phyloP scores from a whole-genome alignment of 805 yeast species.

The Yarrowia sp. region DNA sequence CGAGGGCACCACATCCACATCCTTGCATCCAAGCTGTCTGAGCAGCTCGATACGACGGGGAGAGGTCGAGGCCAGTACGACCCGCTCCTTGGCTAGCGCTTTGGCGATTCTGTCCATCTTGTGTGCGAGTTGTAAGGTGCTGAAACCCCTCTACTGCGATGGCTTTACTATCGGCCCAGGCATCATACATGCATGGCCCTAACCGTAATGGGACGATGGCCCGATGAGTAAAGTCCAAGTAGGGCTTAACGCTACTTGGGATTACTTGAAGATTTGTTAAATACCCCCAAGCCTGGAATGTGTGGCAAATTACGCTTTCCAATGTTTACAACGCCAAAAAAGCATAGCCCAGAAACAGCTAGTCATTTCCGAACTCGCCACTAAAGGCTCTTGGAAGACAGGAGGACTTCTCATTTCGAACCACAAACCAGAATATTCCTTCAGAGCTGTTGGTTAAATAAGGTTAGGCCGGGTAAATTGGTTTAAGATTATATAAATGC shows the following conservation, averaged over 20 bases:
- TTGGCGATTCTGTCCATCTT: slow-evolving; percentile 8
- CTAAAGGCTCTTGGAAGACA: no score
- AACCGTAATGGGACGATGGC: background rate
- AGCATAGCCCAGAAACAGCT: no score
- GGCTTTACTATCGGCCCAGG: background rate
- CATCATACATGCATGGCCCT: slow-evolving; percentile 7
- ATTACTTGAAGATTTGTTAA: background rate
- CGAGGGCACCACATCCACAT: slow-evolving; percentile 53
- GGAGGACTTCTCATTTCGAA: no score
- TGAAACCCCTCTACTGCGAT: background rate
- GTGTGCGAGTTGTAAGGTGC: background rate
- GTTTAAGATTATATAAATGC: background rate
- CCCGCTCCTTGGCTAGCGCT: slow-evolving; percentile 32
- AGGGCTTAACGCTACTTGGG: background rate
- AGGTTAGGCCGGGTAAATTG: background rate
- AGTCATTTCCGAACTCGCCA: no score
- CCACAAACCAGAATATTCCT: background rate
- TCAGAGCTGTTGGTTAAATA: background rate
- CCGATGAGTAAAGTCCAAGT: background rate
- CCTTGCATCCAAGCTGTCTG: slow-evolving; percentile 43
- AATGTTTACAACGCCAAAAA: background rate
- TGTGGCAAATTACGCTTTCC: background rate
- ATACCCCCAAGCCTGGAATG: background rate
- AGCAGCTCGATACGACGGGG: slow-evolving; percentile 78
- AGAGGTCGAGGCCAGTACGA: slow-evolving; percentile 80